phyloP scores from a whole-genome alignment of 2,329 filamentous ascomycete species.

The Colletotrichum sp. region DNA sequence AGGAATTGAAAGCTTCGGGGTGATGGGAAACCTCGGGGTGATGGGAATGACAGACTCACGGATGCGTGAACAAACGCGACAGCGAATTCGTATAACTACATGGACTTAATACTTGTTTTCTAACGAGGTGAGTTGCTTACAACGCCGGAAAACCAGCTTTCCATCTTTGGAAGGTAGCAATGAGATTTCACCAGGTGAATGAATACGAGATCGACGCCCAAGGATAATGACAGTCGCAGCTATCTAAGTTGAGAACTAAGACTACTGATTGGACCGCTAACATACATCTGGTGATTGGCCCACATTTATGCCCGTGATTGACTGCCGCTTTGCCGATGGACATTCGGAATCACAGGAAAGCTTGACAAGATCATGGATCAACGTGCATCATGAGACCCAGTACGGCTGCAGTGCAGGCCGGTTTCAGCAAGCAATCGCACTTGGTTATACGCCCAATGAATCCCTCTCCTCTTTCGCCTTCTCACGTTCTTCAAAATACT shows the following conservation, averaged over 20 bases:
- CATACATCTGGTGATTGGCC: neutral
- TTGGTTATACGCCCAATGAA: too few species aligned
- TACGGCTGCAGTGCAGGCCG: neutral
- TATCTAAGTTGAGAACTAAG: neutral
- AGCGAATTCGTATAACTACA: accelerated
- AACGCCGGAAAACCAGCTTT: neutral
- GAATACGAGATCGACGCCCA: neutral
- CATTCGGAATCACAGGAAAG: neutral
- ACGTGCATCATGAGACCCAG: neutral
- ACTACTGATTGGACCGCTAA: neutral
- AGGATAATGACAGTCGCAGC: neutral
- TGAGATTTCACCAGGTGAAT: neutral
- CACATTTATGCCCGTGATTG: neutral
- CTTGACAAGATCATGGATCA: neutral
- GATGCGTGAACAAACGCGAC: too few species aligned
- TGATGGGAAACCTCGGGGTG: too few species aligned
- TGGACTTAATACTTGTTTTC: neutral
- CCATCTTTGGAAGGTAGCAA: neutral
- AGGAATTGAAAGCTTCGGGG: too few species aligned
- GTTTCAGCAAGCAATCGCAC: too few species aligned
- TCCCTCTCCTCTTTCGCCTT: neutral
- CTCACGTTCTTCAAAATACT: neutral
- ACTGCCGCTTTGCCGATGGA: neutral
- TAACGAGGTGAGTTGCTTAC: neutral
- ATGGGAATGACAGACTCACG: too few species aligned